Evolutionary conservation across 805 yeast genomes (phyloP).

Genomic region (Kregervanrija delftensis): DNA sequence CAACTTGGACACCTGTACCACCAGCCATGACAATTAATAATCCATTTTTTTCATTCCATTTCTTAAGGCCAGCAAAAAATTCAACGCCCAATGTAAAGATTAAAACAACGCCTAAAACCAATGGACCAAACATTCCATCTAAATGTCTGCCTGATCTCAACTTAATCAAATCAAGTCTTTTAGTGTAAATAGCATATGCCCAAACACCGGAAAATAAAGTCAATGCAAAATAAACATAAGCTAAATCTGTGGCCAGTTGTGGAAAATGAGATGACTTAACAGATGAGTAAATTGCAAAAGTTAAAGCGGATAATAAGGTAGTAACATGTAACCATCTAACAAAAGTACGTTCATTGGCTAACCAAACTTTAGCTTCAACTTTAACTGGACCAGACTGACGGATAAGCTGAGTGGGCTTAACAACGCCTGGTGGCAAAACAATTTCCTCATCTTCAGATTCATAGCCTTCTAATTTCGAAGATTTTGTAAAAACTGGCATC

Average conservation of each 20-base stretch:
- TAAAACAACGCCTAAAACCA: slow-evolving; percentile 67
- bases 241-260: slow-evolving; percentile 57
- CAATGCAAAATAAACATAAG: slow-evolving; percentile 72
- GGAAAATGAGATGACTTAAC: slow-evolving; percentile 60
- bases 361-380: slow-evolving; percentile 97
- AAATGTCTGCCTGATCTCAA: slow-evolving; percentile 81
- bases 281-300: slow-evolving; percentile 74
- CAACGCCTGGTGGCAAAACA: slow-evolving; percentile 82
- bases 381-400: slow-evolving; percentile 88
- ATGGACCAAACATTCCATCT: slow-evolving; percentile 87
- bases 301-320: slow-evolving; percentile 73
- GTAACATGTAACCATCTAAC: slow-evolving; percentile 92
- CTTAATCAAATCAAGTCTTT: slow-evolving; percentile 64
- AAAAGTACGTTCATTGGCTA: slow-evolving; percentile 96
- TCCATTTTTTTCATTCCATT: slow-evolving; percentile 19
- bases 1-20: slow-evolving; percentile 2
- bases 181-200: slow-evolving; percentile 77
- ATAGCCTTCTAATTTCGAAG: slow-evolving; percentile 30
- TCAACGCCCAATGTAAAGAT: slow-evolving; percentile 61
- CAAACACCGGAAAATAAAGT: slow-evolving; percentile 81
- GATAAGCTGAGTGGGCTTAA: slow-evolving; percentile 68
- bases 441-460: slow-evolving; percentile 88
- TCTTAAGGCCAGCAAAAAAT: slow-evolving; percentile 58
- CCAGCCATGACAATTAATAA: slow-evolving; percentile 8
- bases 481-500: slow-evolving; percentile 26